A percentile compares a stretch with the other conserved stretches of the same genome.
These are phyloP conservation scores for Teunomyces funiuensis DNA, from an alignment of 805 yeast species.

Conservation along the genomic window DNA sequence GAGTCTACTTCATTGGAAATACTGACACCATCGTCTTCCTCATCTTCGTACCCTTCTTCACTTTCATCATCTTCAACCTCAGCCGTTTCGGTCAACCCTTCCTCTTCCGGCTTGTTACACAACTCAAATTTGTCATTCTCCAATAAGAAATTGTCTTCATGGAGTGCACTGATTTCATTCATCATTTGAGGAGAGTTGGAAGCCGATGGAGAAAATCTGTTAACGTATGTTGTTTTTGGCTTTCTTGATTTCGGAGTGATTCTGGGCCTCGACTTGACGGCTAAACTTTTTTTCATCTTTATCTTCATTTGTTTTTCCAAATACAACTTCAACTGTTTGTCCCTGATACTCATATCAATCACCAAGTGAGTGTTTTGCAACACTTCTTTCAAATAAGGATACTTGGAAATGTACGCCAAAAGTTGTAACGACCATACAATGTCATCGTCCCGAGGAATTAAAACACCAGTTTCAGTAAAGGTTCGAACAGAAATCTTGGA, in stretches of 20 bases:
- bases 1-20: slow-evolving; percentile 6
- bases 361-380: slow-evolving; percentile 77
- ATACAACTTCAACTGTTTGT: slow-evolving; percentile 37
- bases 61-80: slow-evolving; percentile 20
- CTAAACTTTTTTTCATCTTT: slow-evolving; percentile 29
- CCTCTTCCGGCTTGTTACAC: slow-evolving; percentile 20
- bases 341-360: slow-evolving; percentile 55
- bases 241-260: slow-evolving; percentile 36
- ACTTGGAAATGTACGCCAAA: slow-evolving; percentile 89
- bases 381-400: slow-evolving; percentile 71
- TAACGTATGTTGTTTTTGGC: slow-evolving; percentile 15
- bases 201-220: slow-evolving; percentile 34
- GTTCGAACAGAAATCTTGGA: slow-evolving; percentile 35
- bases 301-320: slow-evolving; percentile 36
- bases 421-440: slow-evolving; percentile 91
- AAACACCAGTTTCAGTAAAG: slow-evolving; percentile 58
- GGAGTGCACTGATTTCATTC: slow-evolving; percentile 29
- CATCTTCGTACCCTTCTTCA: slow-evolving; percentile 30
- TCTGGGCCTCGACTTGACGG: slow-evolving; percentile 31
- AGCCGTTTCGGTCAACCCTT: slow-evolving; percentile 20
- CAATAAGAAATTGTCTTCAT: slow-evolving; percentile 30
- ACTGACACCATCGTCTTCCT: slow-evolving; percentile 22
- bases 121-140: slow-evolving; percentile 37
- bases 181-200: slow-evolving; percentile 42
- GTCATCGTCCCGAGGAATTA: slow-evolving; percentile 92